Percentiles rank a stretch among this genome's conserved stretches.
Conservation (phyloP, 2,329 filamentous ascomycete species). For the Aspergillus unguis region DNA sequence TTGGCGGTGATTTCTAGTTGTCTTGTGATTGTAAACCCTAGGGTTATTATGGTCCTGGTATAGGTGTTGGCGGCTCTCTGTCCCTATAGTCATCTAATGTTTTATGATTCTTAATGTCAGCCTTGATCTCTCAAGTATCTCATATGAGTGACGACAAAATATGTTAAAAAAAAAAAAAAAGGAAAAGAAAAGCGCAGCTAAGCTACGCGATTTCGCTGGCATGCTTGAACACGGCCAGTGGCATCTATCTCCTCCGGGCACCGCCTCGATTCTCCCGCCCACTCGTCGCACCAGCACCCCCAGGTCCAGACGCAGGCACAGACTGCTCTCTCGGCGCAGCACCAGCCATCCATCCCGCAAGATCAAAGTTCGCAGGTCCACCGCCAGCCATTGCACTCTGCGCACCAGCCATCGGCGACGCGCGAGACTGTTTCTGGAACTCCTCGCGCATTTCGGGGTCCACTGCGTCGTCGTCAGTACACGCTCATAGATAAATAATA, state of each 20-base stretch:
- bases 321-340: slow-evolving; percentile 28
- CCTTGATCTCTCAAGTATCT: background rate
- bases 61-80: background rate
- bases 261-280: slow-evolving; percentile 22
- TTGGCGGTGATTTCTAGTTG: slow-evolving; percentile 8
- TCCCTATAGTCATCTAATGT: background rate
- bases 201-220: no score
- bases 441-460: slow-evolving; percentile 93
- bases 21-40: background rate
- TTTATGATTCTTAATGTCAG: background rate
- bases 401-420: slow-evolving; percentile 62
- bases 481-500: background rate
- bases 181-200: no score
- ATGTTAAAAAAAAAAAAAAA: no score
- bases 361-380: slow-evolving; percentile 61
- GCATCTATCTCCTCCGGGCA: background rate
- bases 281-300: slow-evolving; percentile 24
- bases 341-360: slow-evolving; percentile 67
- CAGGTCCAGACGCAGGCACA: slow-evolving; percentile 18
- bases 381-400: slow-evolving; percentile 58
- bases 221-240: no score
- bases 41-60: background rate
- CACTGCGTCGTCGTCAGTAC: slow-evolving; percentile 56
- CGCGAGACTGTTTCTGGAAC: slow-evolving; percentile 85
- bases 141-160: no score